phyloP scores from a whole-genome alignment of 2,329 filamentous ascomycete genomes.

The Sordariomycetes sp. region DNA sequence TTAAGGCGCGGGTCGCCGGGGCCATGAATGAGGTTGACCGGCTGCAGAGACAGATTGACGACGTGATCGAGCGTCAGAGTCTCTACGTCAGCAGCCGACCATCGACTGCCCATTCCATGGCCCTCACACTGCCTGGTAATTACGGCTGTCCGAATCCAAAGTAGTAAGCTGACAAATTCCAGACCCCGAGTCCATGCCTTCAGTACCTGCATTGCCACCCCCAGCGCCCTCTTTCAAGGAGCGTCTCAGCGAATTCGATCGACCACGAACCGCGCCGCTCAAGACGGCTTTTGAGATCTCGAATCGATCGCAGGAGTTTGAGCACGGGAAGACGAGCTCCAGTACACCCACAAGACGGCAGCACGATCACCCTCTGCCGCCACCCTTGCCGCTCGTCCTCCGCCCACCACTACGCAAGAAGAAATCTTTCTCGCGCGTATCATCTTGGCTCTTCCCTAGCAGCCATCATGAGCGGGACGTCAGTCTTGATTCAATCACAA shows the following conservation, averaged over 20 bases:
- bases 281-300: constrained; percentile 22
- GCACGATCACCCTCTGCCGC: constrained; percentile 34
- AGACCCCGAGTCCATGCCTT: constrained; percentile 43
- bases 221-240: constrained; percentile 49
- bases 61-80: constrained; percentile 51
- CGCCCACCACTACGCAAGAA: constrained; percentile 56
- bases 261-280: constrained; percentile 22
- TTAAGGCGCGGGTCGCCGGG: constrained; percentile 46
- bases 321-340: constrained; percentile 20
- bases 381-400: constrained; percentile 48
- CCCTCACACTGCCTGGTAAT: constrained; percentile 20
- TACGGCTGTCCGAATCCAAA: constrained; percentile 1
- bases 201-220: constrained; percentile 47
- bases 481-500: constrained; percentile 43
- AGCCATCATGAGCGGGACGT: constrained; percentile 25
- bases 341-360: constrained; percentile 13
- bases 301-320: constrained; percentile 15
- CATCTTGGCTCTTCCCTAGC: constrained; percentile 46
- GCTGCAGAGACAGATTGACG: constrained; percentile 50
- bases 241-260: constrained; percentile 37
- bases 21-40: constrained; percentile 50
- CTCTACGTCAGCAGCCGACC: constrained; percentile 44
- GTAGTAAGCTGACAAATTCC: constrained; percentile 4
- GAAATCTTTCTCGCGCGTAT: constrained; percentile 56
- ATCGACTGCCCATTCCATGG: constrained; percentile 36